Evolutionary conservation across 805 yeast species (phyloP).

Genomic region (Wickerhamiella azyma): DNA sequence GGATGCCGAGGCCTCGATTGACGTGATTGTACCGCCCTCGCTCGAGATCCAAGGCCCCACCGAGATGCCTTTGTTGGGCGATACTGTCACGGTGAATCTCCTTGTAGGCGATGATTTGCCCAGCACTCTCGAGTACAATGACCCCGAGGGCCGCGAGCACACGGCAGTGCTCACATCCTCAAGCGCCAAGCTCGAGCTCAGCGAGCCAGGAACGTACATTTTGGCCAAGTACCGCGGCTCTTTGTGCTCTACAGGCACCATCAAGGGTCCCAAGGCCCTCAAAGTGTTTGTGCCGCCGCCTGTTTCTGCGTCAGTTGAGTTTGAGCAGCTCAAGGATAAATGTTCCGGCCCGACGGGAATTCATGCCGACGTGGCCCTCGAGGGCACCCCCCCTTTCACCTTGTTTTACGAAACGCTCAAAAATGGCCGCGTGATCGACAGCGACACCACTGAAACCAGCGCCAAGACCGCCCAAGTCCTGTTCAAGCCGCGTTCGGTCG

Average conservation of each 20-base stretch:
- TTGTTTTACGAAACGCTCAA: slow-evolving; percentile 43
- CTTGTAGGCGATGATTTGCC: not conserved
- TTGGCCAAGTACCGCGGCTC: slow-evolving; percentile 42
- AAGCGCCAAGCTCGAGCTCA: slow-evolving; percentile 8
- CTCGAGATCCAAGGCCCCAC: not conserved
- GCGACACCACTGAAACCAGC: slow-evolving; percentile 22
- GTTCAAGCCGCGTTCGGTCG: slow-evolving; percentile 70
- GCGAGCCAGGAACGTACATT: slow-evolving; percentile 52
- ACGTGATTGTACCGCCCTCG: not conserved
- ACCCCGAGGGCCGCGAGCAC: slow-evolving; percentile 3
- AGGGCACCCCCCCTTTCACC: slow-evolving; percentile 75
- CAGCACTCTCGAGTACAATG: not conserved
- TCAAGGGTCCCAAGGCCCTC: slow-evolving; percentile 39
- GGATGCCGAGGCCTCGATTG: not conserved
- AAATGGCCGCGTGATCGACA: slow-evolving; percentile 23
- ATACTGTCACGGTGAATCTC: not conserved
- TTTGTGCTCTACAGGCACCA: slow-evolving; percentile 33
- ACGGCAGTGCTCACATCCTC: not conserved
- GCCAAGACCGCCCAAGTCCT: slow-evolving; percentile 40
- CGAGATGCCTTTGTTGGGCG: not conserved
- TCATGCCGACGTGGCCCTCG: slow-evolving; percentile 48
- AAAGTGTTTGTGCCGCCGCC: slow-evolving; percentile 45
- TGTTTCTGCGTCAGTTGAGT: slow-evolving; percentile 33
- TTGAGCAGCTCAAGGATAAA: slow-evolving; percentile 55
- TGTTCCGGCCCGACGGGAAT: slow-evolving; percentile 92